A percentile compares a stretch with the other conserved stretches of the same genome.
Evolutionary conservation across 345 rosid species (phyloP).

Genomic region (Salix koriyanagi): DNA sequence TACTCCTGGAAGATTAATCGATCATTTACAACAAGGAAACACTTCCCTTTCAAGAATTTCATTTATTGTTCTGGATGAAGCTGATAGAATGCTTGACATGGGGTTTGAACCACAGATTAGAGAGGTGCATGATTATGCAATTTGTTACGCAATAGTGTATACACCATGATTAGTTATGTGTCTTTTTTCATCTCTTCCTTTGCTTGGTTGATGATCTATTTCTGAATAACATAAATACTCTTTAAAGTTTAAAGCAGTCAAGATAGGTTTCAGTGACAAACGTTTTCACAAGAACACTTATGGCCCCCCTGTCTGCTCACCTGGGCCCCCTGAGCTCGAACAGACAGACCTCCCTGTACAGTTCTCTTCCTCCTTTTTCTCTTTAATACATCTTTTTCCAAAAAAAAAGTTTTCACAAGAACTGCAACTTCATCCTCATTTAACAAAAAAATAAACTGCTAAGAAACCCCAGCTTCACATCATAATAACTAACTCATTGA

Average conservation of each 20-base stretch:
- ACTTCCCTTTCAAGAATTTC: conserved; percentile 32
- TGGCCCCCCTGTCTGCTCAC: too few relatives aligned
- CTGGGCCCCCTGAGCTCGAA: too few relatives aligned
- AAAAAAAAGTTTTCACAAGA: not conserved
- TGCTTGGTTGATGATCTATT: not conserved
- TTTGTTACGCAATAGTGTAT: not conserved
- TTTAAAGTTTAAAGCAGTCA: not conserved
- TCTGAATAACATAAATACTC: not conserved
- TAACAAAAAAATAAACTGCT: not conserved
- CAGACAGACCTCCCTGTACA: too few relatives aligned
- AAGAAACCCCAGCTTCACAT: not conserved
- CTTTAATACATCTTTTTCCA: too few relatives aligned
- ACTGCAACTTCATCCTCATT: not conserved
- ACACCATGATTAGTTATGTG: not conserved
- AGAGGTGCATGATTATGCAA: conserved; percentile 24
- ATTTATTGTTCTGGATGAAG: conserved; percentile 41
- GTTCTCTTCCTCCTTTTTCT: too few relatives aligned
- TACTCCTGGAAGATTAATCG: conserved; percentile 46
- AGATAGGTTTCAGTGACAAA: not conserved
- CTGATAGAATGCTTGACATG: conserved; percentile 48
- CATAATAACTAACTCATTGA: not conserved
- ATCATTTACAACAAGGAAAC: conserved; percentile 40
- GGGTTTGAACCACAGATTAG: conserved; percentile 46
- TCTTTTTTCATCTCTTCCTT: not conserved
- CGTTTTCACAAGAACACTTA: not conserved